Base-by-base conservation (phyloP, 768 basidiomycete species). In the Tulasnella sp. region DNA sequence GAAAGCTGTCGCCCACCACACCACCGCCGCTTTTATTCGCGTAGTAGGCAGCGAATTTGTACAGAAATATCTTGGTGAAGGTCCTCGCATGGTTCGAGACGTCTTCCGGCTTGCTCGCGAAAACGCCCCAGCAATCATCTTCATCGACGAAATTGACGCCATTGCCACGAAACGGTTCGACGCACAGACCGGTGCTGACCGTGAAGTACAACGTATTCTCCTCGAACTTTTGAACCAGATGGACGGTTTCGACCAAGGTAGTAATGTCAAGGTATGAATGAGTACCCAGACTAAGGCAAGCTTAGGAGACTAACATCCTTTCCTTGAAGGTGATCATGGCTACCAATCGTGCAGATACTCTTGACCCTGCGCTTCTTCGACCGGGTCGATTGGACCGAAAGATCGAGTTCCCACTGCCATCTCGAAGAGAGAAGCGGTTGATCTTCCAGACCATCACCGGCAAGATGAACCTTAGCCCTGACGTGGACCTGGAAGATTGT, bases 121-220 rank as follows among this genome's bases (percentile, higher is more conserved):
- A 85, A 99, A 99, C 83, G 88, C 96, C 0, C 98, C 98, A 1
- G 91, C 95, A 37, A 99, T 99, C 83, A 99, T 99, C 85, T 99
- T 99, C 87, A 99, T 99, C 83, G 98, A 99, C 84, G 97, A 96
- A 82, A 93, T 96, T 81, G 98, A 99, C 81, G 97, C 98, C 26
- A 99, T 99, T 83, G 98, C 98, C 3, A 99, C 98, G 48, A 99
- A 99, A 85, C 95, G 97, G 83, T 99, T 99, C 85, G 98, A 99
- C 83, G 98, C 98, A 7, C 98, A 99, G 84, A 99, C 98, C 0
- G 98, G 98, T 82, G 98, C 98, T 13, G 98, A 99, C 85, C 89
- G 98, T 79, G 98, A 99, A 86, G 98, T 99, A 5, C 98, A 99
- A 85, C 94, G 98, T 85, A 99, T 99, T 82, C 84, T 99, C 80